Base-by-base conservation (phyloP, 306 rosid species). In the Prunus mongolica region DNA sequence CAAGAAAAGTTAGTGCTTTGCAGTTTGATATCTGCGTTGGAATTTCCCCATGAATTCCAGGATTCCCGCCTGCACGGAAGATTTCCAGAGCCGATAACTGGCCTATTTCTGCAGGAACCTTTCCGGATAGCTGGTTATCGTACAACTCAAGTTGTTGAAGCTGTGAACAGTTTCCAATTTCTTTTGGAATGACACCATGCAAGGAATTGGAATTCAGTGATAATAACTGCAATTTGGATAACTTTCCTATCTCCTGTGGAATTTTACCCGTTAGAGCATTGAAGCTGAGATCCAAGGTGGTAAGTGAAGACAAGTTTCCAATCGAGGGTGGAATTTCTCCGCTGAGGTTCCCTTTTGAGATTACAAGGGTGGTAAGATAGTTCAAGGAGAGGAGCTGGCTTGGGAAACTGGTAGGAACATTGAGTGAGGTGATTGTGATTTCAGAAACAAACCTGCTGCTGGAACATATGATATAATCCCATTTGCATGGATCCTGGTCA, bases 61-160 rank as follows among this genome's bases (percentile, higher is more conserved):
- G 87, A 79, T 94, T 94, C 67, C 98, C 98, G 5, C 98, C 98
- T 12, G 91, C 97, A 57, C 98, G 80, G 45, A 91, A 61, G 2
- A 84, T 69, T 82, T 90, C 88, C 82, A 91, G 87, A 27, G 67
- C 79, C 60, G 52, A 54, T 85, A 94, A 68, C 57, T 61, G 84
- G 74, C 97, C 93, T 74, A 90, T 76, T 78, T 91, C 98, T 19
- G 76, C 86, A 1, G 98, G 98, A 74, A 94, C 84, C 85, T 75
- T 72, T 22, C 98, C 98, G 30, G 88, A 82, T 12, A 94, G 88
- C 80, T 86, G 90, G 87, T 94, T 94, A 77, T 94, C 98, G 56
- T 51, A 94, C 58, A 94, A 87, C 67, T 84, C 90, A 49, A 94
- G 81, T 67, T 84, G 84, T 73, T 24, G 88, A 81, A 94, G 92